Conservation (phyloP, 2,329 filamentous ascomycete species). For the Paraphoma sp. region DNA sequence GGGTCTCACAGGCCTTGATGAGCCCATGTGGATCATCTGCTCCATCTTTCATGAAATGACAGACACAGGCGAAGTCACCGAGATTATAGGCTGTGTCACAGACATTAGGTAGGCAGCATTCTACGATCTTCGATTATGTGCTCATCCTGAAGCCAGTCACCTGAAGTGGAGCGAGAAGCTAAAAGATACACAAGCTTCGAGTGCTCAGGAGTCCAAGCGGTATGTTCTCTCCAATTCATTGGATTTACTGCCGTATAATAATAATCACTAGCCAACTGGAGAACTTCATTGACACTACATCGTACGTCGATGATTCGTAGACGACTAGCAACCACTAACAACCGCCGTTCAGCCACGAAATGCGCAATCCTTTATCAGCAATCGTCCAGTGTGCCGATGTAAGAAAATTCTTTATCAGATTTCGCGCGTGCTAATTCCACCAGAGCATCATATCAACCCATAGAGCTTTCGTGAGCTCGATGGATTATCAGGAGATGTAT, state of each 20-base stretch:
- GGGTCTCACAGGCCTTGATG: slow-evolving; percentile 7
- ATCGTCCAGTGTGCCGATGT: slow-evolving; percentile 53
- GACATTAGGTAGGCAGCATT: slow-evolving; percentile 36
- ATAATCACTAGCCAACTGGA: slow-evolving; percentile 13
- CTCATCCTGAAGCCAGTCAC: slow-evolving; percentile 17
- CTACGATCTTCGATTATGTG: not conserved
- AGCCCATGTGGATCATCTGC: slow-evolving; percentile 38
- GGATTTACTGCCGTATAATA: not conserved
- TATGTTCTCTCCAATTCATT: slow-evolving; percentile 1
- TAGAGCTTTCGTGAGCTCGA: slow-evolving; percentile 6
- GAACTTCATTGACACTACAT: slow-evolving; percentile 45
- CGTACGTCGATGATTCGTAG: not conserved
- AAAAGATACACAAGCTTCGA: slow-evolving; percentile 33
- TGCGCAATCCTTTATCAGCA: slow-evolving; percentile 52
- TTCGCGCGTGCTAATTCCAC: slow-evolving; percentile 1
- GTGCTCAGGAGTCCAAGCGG: slow-evolving; percentile 24
- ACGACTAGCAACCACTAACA: not conserved
- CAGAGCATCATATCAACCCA: slow-evolving; percentile 25
- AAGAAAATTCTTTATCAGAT: slow-evolving; percentile 21
- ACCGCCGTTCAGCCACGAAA: slow-evolving; percentile 39
- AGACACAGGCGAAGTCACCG: slow-evolving; percentile 26
- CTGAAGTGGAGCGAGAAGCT: slow-evolving; percentile 47
- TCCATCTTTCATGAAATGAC: slow-evolving; percentile 38
- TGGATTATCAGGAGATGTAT: slow-evolving; percentile 15
- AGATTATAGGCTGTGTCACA: slow-evolving; percentile 44